These are phyloP conservation scores for Stachybotrys elegans DNA, from an alignment of 2,329 filamentous ascomycete species.

Conservation along the genomic window DNA sequence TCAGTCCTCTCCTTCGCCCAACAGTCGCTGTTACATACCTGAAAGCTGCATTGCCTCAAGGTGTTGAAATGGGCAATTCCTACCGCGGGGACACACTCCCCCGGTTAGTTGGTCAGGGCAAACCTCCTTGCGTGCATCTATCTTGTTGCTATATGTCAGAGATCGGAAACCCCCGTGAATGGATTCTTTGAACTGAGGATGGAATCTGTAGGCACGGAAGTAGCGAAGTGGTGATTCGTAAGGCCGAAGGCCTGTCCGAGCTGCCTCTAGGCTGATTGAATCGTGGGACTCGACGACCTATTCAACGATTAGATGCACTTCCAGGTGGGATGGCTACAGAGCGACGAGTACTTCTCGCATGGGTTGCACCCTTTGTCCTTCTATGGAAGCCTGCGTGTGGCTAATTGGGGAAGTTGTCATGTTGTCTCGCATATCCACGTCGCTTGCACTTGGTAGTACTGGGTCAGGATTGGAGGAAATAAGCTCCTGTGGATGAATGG, in stretches of 20 bases:
- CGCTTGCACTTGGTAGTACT: too few relatives aligned
- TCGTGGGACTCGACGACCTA: slow-evolving; percentile 7
- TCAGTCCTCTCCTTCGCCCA: slow-evolving; percentile 41
- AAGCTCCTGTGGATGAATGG: too few relatives aligned
- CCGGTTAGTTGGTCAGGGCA: slow-evolving; percentile 72
- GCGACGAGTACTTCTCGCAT: slow-evolving; percentile 40
- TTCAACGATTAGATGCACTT: not conserved
- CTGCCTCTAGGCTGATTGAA: slow-evolving; percentile 3
- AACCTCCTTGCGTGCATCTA: slow-evolving; percentile 67
- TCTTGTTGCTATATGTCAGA: slow-evolving; percentile 88
- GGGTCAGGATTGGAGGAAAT: too few relatives aligned
- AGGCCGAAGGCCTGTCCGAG: slow-evolving; percentile 35
- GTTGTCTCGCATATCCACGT: too few relatives aligned
- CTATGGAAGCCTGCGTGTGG: too few relatives aligned
- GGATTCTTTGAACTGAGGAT: slow-evolving; percentile 65
- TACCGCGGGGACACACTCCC: slow-evolving; percentile 65
- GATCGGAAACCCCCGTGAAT: slow-evolving; percentile 78
- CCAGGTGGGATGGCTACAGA: too few relatives aligned
- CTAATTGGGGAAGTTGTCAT: too few relatives aligned
- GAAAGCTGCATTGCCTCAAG: slow-evolving; percentile 45
- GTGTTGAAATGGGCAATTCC: slow-evolving; percentile 72
- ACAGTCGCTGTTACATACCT: slow-evolving; percentile 25
- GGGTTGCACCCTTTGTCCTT: too few relatives aligned
- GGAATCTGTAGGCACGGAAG: slow-evolving; percentile 88
- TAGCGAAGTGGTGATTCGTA: slow-evolving; percentile 80